These are phyloP conservation scores for Exophiala sp. DNA, from an alignment of 2,329 filamentous ascomycete species.

Conservation along the genomic window DNA sequence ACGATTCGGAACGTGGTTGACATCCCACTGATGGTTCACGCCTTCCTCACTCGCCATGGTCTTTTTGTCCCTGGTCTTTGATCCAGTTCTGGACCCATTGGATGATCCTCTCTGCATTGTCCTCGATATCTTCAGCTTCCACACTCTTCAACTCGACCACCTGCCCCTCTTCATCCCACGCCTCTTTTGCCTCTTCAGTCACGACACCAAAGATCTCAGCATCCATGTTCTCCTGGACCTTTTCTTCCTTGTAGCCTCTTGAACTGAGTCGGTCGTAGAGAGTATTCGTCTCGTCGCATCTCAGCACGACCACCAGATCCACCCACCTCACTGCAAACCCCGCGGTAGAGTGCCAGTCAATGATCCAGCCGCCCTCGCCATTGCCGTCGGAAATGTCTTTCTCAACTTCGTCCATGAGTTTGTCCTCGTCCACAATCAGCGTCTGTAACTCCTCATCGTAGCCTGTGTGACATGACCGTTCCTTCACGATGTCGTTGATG, in stretches of 20 bases:
- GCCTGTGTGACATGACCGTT: constrained; percentile 79
- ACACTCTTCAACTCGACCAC: constrained; percentile 87
- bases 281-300: constrained; percentile 69
- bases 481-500: constrained; percentile 89
- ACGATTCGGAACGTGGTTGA: neutral
- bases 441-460: constrained; percentile 81
- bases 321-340: constrained; percentile 91
- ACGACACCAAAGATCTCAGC: constrained; percentile 97
- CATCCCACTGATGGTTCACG: neutral
- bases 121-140: constrained; percentile 77
- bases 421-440: constrained; percentile 96
- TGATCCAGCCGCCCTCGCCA: constrained; percentile 71
- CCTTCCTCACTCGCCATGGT: constrained; percentile 15
- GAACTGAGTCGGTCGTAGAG: constrained; percentile 76
- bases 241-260: constrained; percentile 77
- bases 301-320: constrained; percentile 87
- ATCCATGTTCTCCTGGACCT: constrained; percentile 94
- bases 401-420: constrained; percentile 88
- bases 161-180: constrained; percentile 66
- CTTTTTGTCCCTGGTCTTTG: constrained; percentile 42
- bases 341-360: constrained; percentile 98
- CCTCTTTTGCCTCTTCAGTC: constrained; percentile 81
- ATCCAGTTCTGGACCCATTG: constrained; percentile 82
- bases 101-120: constrained; percentile 79
- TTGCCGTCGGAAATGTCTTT: constrained; percentile 59